phyloP scores from a whole-genome alignment of 2,329 filamentous ascomycete genomes.

The Colletotrichum cereale region DNA sequence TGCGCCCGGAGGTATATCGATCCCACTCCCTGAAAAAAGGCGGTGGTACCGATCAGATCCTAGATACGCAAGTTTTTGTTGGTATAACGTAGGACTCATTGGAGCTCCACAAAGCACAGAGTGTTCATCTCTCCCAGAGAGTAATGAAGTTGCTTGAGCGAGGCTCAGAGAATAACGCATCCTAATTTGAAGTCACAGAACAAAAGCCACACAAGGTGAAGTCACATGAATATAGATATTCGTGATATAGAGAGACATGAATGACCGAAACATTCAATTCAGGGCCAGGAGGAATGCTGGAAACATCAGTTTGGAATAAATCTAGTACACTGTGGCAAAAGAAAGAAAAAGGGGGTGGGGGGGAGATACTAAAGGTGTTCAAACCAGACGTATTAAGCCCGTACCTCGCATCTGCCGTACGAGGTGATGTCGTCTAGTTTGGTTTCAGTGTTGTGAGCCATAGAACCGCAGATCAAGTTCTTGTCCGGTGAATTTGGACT shows the following conservation, averaged over 20 bases:
- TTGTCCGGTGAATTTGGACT: background rate
- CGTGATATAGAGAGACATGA: background rate
- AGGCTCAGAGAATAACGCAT: too few relatives aligned
- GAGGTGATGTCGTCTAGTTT: conserved; percentile 16
- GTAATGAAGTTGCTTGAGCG: conserved; percentile 45
- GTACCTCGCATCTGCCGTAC: conserved; percentile 16
- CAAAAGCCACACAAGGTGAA: too few relatives aligned
- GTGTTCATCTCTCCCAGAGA: conserved; percentile 55
- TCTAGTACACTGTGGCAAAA: background rate
- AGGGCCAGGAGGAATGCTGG: background rate
- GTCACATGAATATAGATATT: background rate
- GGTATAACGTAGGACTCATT: conserved; percentile 63
- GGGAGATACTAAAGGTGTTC: too few relatives aligned
- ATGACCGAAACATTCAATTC: background rate
- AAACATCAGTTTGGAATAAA: background rate
- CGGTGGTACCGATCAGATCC: conserved; percentile 50
- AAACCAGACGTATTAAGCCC: background rate
- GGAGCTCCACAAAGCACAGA: conserved; percentile 65
- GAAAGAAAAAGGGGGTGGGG: too few relatives aligned
- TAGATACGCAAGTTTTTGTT: conserved; percentile 64
- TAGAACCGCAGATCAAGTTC: background rate
- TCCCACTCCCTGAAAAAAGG: too few relatives aligned
- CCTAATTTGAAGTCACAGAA: background rate
- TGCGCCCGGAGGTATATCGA: conserved; percentile 49
- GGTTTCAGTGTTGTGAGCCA: background rate